Percentiles rank a stretch among this genome's conserved stretches.
Conservation (phyloP, 495 filamentous ascomycete species). For the Ramalina intermedia region DNA sequence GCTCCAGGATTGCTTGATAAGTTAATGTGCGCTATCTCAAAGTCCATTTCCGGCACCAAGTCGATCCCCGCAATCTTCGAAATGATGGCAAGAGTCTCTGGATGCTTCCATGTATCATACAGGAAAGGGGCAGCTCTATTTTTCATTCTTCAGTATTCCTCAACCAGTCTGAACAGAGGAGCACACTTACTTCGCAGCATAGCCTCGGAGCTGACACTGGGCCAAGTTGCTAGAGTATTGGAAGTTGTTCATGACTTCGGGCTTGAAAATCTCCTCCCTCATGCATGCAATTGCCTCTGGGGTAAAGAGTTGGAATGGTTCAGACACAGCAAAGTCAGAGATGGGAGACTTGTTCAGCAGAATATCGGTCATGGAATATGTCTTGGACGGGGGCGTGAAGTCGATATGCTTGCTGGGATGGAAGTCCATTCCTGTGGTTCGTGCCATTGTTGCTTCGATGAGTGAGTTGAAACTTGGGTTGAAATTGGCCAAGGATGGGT, state of each 20-base stretch:
- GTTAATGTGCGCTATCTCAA: conserved; percentile 63
- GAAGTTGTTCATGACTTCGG: conserved; percentile 51
- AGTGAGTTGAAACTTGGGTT: neutral
- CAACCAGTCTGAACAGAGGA: neutral
- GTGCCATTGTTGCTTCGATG: neutral
- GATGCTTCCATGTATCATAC: conserved; percentile 55
- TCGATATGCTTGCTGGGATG: conserved; percentile 41
- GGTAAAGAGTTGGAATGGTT: conserved; percentile 62
- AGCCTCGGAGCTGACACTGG: conserved; percentile 52
- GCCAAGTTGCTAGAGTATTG: conserved; percentile 50
- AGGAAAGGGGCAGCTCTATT: conserved; percentile 47
- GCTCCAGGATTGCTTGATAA: conserved; percentile 44
- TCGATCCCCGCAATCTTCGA: conserved; percentile 65
- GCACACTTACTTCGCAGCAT: conserved; percentile 44
- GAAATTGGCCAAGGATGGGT: neutral
- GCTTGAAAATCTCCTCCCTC: conserved; percentile 48
- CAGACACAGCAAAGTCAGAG: conserved; percentile 52
- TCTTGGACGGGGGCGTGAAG: conserved; percentile 34
- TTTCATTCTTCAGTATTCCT: conserved; percentile 6
- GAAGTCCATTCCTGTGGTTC: conserved; percentile 20
- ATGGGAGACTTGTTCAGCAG: conserved; percentile 42
- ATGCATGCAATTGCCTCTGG: conserved; percentile 49
- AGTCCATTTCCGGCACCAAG: conserved; percentile 53
- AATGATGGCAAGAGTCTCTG: conserved; percentile 47
- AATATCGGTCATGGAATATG: conserved; percentile 47